A percentile compares a stretch with the other conserved stretches of the same genome.
Evolutionary conservation across 2,329 filamentous ascomycete species (phyloP).

Genomic region (Aplosporella prunicola): DNA sequence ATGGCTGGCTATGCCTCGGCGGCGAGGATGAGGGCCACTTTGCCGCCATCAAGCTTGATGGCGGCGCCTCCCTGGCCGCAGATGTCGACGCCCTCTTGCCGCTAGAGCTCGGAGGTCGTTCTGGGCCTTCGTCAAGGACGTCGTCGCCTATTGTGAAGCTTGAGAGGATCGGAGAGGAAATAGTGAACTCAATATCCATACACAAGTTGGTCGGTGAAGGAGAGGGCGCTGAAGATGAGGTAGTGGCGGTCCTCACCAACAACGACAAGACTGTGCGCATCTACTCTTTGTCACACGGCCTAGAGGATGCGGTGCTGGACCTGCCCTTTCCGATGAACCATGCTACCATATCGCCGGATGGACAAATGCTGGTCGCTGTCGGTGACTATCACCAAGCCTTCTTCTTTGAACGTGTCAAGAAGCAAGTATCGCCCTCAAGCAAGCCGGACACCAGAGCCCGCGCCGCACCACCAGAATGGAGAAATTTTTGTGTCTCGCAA

Average conservation of each 20-base stretch:
- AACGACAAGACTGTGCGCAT: slow-evolving; percentile 85
- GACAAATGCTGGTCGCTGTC: slow-evolving; percentile 68
- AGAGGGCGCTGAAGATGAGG: slow-evolving; percentile 40
- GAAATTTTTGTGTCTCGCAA: slow-evolving; percentile 29
- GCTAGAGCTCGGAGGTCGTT: slow-evolving; percentile 36
- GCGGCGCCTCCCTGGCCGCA: slow-evolving; percentile 30
- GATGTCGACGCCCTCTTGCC: slow-evolving; percentile 51
- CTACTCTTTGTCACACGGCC: slow-evolving; percentile 62
- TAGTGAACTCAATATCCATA: slow-evolving; percentile 59
- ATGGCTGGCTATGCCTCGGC: slow-evolving; percentile 85
- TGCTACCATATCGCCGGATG: slow-evolving; percentile 86
- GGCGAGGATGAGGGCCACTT: slow-evolving; percentile 79
- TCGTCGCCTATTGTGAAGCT: slow-evolving; percentile 40
- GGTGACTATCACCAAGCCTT: slow-evolving; percentile 82
- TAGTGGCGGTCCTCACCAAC: slow-evolving; percentile 72
- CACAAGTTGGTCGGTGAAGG: slow-evolving; percentile 41
- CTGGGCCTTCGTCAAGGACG: slow-evolving; percentile 14
- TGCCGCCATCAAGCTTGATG: slow-evolving; percentile 59
- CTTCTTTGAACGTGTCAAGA: slow-evolving; percentile 55
- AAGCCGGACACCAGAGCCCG: slow-evolving; percentile 16
- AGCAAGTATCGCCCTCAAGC: slow-evolving; percentile 11
- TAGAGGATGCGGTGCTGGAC: slow-evolving; percentile 59
- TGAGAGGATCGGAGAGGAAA: slow-evolving; percentile 52
- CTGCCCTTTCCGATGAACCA: slow-evolving; percentile 87
- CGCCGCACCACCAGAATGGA: slow-evolving; percentile 23